Evolutionary conservation across 2,329 filamentous ascomycete genomes (phyloP).

Genomic region (Colletotrichum chrysophilum): DNA sequence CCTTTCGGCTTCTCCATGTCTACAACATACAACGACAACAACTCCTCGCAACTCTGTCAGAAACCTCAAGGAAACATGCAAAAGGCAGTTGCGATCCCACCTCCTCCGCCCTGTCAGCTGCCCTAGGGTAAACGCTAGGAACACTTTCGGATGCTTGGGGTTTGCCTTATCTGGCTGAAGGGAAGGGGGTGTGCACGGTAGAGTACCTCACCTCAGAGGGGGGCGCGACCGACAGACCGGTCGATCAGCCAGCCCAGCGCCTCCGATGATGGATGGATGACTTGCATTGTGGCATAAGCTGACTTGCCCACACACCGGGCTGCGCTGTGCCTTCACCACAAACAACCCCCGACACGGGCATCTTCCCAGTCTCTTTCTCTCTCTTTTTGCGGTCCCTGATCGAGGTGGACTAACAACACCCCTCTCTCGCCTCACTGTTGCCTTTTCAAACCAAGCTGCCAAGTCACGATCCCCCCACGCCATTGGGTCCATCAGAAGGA

Average conservation of each 20-base stretch:
- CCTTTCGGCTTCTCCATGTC: neutral
- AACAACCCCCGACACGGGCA: neutral
- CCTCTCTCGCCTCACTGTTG: neutral
- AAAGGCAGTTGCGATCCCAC: neutral
- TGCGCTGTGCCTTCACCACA: neutral
- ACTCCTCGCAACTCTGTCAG: neutral
- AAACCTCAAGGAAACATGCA: neutral
- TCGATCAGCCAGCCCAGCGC: neutral
- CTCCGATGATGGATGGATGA: constrained; percentile 1
- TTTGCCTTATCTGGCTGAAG: neutral
- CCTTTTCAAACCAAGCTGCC: neutral
- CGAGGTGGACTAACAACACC: neutral
- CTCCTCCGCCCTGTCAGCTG: neutral
- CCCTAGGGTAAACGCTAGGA: neutral
- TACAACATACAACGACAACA: neutral
- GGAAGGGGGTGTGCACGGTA: neutral
- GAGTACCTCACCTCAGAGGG: neutral
- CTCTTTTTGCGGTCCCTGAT: neutral
- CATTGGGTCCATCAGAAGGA: neutral
- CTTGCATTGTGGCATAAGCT: constrained; percentile 18
- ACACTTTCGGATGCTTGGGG: neutral
- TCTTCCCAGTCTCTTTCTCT: neutral
- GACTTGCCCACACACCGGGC: neutral
- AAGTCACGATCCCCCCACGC: neutral
- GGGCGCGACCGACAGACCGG: neutral